Evolutionary conservation across 208 protist species (phyloP).

Genomic region (Crithidia acanthocephali): DNA sequence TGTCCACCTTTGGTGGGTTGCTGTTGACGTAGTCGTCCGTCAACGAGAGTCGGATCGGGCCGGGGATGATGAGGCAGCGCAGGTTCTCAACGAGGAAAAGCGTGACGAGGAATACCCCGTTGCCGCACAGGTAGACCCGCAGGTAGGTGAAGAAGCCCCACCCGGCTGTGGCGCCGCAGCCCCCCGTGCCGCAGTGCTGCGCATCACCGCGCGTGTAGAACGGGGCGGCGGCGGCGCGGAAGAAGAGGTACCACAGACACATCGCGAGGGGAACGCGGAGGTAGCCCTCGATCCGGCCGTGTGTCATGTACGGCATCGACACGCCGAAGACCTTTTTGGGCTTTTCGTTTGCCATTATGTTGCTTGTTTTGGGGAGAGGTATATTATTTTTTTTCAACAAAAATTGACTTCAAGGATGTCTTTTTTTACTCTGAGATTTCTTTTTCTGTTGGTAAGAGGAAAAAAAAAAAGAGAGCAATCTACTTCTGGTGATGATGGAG

Average conservation of each 20-base stretch:
- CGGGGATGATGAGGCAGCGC: slow-evolving; percentile 35
- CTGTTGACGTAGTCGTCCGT: slow-evolving; percentile 69
- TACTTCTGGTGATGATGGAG: no score
- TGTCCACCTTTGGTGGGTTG: slow-evolving; percentile 54
- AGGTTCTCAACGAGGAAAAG: slow-evolving; percentile 52
- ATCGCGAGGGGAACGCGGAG: slow-evolving; percentile 27
- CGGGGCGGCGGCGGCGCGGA: slow-evolving; percentile 10
- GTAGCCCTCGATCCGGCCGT: slow-evolving; percentile 20
- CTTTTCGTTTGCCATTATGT: slow-evolving; percentile 6
- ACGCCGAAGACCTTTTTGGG: slow-evolving; percentile 4
- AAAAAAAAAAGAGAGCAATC: no score
- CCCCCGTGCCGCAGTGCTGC: not conserved
- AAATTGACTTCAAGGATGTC: no score
- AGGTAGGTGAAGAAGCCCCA: slow-evolving; percentile 14
- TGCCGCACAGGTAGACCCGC: slow-evolving; percentile 23
- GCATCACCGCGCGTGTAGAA: slow-evolving; percentile 5
- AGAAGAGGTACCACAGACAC: slow-evolving; percentile 28
- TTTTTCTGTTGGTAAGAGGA: no score
- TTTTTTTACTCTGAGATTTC: no score
- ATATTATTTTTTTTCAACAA: not conserved
- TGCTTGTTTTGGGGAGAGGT: not conserved
- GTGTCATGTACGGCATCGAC: slow-evolving; percentile 23
- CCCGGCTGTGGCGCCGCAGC: not conserved
- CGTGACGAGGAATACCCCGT: slow-evolving; percentile 26
- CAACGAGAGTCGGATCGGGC: slow-evolving; percentile 51